Percentiles rank a stretch among this genome's conserved stretches.
These are phyloP conservation scores for Colletotrichum tropicale DNA, from an alignment of 2,329 filamentous ascomycete species.

Conservation along the genomic window DNA sequence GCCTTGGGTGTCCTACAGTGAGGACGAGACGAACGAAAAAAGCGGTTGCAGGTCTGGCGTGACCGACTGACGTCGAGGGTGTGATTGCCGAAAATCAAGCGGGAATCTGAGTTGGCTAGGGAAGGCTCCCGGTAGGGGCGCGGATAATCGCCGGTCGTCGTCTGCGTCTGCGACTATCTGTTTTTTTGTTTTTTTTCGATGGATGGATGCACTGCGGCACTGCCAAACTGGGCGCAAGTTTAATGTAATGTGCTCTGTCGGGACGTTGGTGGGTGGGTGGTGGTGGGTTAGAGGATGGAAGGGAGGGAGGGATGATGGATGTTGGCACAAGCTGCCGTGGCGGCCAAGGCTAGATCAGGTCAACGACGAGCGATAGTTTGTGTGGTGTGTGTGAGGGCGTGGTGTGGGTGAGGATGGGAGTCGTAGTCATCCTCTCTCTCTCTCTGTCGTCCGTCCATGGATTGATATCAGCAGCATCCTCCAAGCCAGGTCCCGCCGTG, in stretches of 20 bases:
- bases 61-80: not conserved
- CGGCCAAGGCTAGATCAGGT: not conserved
- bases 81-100: not conserved
- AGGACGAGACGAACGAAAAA: not conserved
- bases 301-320: not conserved
- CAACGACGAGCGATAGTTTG: not conserved
- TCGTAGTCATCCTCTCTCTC: not conserved
- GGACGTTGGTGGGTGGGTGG: not conserved
- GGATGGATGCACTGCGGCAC: not conserved
- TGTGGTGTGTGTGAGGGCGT: not conserved
- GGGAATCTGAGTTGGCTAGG: not conserved
- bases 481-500: not conserved
- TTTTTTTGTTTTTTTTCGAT: not conserved
- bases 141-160: not conserved
- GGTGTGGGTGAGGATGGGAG: not conserved
- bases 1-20: not conserved
- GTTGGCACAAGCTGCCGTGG: not conserved
- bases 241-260: not conserved
- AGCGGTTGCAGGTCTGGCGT: not conserved
- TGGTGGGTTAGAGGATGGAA: not conserved
- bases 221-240: not conserved
- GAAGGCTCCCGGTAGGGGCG: constrained; percentile 1
- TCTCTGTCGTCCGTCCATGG: not conserved
- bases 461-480: not conserved
- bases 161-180: not conserved